These are phyloP conservation scores for Neophaeococcomyces aloes DNA, from an alignment of 2,329 filamentous ascomycete species.

Conservation along the genomic window DNA sequence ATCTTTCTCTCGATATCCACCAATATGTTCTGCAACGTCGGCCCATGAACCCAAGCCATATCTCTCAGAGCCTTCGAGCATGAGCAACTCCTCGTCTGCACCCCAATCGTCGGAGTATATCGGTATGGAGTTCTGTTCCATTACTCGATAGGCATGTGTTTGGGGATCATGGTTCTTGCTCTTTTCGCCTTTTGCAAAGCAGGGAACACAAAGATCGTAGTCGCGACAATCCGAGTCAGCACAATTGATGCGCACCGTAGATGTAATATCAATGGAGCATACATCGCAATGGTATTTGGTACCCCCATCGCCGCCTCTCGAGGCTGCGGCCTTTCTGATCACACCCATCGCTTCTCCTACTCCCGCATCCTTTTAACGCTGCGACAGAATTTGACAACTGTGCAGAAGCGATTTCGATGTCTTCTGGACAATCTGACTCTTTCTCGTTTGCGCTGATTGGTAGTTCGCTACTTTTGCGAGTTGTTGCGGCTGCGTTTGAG, in stretches of 20 bases:
- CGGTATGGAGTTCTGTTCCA: conserved; percentile 96
- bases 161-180: conserved; percentile 78
- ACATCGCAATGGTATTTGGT: conserved; percentile 97
- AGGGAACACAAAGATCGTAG: conserved; percentile 93
- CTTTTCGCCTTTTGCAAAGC: conserved; percentile 72
- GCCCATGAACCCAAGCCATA: conserved; percentile 96
- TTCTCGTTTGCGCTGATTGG: no score
- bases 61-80: conserved; percentile 88
- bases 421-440: no score
- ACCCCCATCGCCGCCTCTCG: conserved; percentile 72
- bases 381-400: not conserved
- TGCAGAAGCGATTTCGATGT: no score
- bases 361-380: conserved; percentile 26
- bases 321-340: conserved; percentile 89
- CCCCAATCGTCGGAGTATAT: conserved; percentile 95
- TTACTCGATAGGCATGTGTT: conserved; percentile 81
- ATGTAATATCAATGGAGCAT: conserved; percentile 92
- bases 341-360: conserved; percentile 59
- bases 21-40: conserved; percentile 95
- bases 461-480: no score
- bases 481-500: no score
- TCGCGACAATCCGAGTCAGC: conserved; percentile 74
- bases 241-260: conserved; percentile 91
- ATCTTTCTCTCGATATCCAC: conserved; percentile 85
- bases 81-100: conserved; percentile 86